These are phyloP conservation scores for Chamaecyparis obtusa DNA, from an alignment of 75 land plant genomes.

Conservation along the genomic window DNA sequence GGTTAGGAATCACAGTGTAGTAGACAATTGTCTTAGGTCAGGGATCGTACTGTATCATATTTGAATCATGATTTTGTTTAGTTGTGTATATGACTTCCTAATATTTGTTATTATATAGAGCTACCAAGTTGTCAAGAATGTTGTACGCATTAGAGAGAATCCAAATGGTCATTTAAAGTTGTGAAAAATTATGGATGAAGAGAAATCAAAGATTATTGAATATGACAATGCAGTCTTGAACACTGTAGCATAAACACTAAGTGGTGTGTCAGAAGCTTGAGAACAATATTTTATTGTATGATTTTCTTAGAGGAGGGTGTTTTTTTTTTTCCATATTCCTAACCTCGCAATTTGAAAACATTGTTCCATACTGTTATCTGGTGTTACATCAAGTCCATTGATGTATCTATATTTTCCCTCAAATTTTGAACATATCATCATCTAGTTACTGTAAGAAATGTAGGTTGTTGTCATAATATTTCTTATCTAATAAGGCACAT, in stretches of 20 bases:
- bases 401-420: neutral
- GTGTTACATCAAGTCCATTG: neutral
- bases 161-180: neutral
- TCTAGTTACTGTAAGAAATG: neutral
- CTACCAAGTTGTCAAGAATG: neutral
- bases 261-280: neutral
- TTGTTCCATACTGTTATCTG: neutral
- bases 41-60: too few relatives aligned
- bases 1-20: too few relatives aligned
- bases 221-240: too few relatives aligned
- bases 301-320: neutral
- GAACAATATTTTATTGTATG: neutral
- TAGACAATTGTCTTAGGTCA: too few relatives aligned
- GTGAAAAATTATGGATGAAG: too few relatives aligned
- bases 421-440: neutral
- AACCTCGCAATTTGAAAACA: neutral
- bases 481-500: too few relatives aligned
- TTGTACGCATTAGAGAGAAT: neutral
- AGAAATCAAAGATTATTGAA: too few relatives aligned
- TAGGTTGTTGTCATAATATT: too few relatives aligned
- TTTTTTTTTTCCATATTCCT: too few relatives aligned
- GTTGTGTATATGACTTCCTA: too few relatives aligned
- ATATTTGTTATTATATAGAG: neutral
- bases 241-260: too few relatives aligned
- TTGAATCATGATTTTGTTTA: neutral